Conservation (phyloP, 2,329 filamentous ascomycete species). For the Xylaria sp. region DNA sequence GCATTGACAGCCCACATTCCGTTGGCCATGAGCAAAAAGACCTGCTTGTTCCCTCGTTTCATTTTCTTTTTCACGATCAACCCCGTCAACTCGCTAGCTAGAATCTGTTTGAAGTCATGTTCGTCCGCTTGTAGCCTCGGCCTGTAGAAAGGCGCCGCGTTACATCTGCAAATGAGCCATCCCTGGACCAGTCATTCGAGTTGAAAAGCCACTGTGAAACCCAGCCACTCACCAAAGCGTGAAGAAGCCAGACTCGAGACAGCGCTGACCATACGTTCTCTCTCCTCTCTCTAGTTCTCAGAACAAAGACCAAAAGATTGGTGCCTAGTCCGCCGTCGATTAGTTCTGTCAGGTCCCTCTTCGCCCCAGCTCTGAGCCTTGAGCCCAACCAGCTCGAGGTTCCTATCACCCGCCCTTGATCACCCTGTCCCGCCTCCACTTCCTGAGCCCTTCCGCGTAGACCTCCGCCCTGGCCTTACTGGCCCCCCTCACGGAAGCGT, state of each 20-base stretch:
- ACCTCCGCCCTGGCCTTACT: constrained; percentile 13
- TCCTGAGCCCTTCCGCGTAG: constrained; percentile 27
- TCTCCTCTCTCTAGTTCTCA: constrained; percentile 39
- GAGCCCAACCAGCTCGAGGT: constrained; percentile 37
- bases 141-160: constrained; percentile 17
- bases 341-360: constrained; percentile 33
- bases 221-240: constrained; percentile 21
- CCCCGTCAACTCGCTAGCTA: constrained; percentile 1
- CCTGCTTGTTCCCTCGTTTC: neutral
- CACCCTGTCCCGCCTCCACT: constrained; percentile 26
- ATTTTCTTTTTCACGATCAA: constrained; percentile 1
- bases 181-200: constrained; percentile 1
- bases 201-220: constrained; percentile 4
- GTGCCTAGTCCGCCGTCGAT: constrained; percentile 47
- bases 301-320: constrained; percentile 33
- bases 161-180: constrained; percentile 5
- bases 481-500: constrained; percentile 2
- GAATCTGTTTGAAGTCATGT: constrained; percentile 5
- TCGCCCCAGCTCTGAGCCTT: constrained; percentile 33
- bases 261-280: constrained; percentile 31
- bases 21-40: constrained; percentile 7
- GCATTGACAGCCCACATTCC: constrained; percentile 7
- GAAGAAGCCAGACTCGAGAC: constrained; percentile 6
- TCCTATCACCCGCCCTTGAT: constrained; percentile 30
- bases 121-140: constrained; percentile 6